Evolutionary conservation across 2,329 filamentous ascomycete genomes (phyloP).

Genomic region (Sporothrix pallida): DNA sequence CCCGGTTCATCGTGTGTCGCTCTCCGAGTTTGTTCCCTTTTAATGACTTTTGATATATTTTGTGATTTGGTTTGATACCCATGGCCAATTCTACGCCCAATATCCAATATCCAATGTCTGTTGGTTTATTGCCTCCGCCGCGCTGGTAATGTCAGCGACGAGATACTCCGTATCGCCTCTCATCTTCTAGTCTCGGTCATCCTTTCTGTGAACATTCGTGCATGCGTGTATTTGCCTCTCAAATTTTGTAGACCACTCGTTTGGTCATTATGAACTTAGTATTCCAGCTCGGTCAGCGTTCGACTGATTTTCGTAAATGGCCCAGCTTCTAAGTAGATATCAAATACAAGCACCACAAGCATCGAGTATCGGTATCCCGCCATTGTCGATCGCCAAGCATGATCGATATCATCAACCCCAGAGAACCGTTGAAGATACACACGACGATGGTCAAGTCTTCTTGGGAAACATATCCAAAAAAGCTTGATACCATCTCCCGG

Average conservation of each 20-base stretch:
- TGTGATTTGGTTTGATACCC: background rate
- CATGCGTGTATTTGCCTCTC: background rate
- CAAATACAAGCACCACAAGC: too few relatives aligned
- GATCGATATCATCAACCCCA: too few relatives aligned
- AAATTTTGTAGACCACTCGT: too few relatives aligned
- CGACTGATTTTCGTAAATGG: too few relatives aligned
- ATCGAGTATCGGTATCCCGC: too few relatives aligned
- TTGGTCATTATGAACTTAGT: too few relatives aligned
- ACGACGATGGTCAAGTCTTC: background rate
- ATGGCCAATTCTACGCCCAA: too few relatives aligned
- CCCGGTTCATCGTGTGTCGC: background rate
- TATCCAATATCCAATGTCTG: too few relatives aligned
- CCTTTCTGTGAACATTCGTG: background rate
- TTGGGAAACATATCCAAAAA: background rate
- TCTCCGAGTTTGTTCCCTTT: background rate
- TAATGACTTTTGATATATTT: background rate
- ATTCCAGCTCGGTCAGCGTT: too few relatives aligned
- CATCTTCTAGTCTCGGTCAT: background rate
- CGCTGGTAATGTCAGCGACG: background rate
- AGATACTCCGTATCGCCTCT: too few relatives aligned
- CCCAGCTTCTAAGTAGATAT: too few relatives aligned
- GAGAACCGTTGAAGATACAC: background rate
- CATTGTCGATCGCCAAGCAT: too few relatives aligned
- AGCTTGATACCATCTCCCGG: background rate
- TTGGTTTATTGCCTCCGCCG: background rate